Base-by-base conservation (phyloP, 352 stramenopile genomes). In the Globisporangium cylindrosporum region DNA sequence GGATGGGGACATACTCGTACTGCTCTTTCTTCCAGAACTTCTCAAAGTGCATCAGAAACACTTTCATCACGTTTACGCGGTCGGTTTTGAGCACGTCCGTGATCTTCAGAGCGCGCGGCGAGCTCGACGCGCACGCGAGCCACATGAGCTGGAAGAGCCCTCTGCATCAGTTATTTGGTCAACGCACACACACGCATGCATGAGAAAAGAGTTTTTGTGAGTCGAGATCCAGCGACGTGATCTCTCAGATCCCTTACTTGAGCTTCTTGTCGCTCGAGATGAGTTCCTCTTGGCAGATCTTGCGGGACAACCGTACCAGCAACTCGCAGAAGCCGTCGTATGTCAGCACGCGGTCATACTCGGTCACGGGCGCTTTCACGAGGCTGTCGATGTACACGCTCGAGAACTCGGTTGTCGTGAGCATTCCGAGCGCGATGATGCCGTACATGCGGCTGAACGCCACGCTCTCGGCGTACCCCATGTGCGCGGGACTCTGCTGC, bases 141-240 rank as follows among this genome's bases (percentile, higher is more conserved):
- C 86, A 94, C 86, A 94, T 94, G 54, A 93, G 69, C 72, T 94
- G 86, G 63, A 94, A 90, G 18, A 94, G 73, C 0, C 80, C 83
- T 62, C 80, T 89, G 57, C 27, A 29, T 6, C 7, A 58, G 22
- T 15, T 9, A 22, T 48, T 27, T 6, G 54, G 14, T 36, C 29
- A 4, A 65, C 7, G 22, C 14, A 22, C 25, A 22, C 3, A 62
- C n/a, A 49, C 22, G 29, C 24, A n/a, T 22, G 10, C 22, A 27
- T 58, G 6, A 58, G 12, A 25, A 41, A 59, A 5, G 54, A 15
- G 5, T 7, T 4, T 18, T 27, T 25, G 18, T 22, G 3, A 49
- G 43, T 4, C 18, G 22, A 22, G 18, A 49, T 9, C 6, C 15
- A n/a, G n/a, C 18, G n/a, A 10, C 0, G 3, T 49, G 43, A 48